Conservation (phyloP, 768 basidiomycete genomes). For the Suillus cothurnatus region DNA sequence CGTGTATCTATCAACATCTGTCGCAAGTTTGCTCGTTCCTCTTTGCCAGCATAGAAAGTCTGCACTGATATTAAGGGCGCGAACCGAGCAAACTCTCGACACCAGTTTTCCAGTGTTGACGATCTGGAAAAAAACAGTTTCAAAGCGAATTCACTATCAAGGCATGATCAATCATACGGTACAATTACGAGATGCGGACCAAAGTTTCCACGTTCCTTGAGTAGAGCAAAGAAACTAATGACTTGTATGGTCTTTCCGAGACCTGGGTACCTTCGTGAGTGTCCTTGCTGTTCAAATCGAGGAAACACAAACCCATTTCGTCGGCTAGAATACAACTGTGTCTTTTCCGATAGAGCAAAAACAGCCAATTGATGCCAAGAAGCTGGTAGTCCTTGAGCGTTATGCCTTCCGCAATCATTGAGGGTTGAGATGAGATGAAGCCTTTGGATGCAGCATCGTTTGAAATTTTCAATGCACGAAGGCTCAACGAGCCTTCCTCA, state of each 20-base stretch:
- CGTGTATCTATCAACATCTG: constrained; percentile 69
- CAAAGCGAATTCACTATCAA: neutral
- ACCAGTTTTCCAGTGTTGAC: constrained; percentile 98
- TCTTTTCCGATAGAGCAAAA: constrained; percentile 76
- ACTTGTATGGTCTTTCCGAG: constrained; percentile 99
- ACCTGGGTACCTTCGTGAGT: constrained; percentile 48
- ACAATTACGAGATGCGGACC: constrained; percentile 96
- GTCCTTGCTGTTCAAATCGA: constrained; percentile 8
- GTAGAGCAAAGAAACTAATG: constrained; percentile 91
- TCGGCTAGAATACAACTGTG: constrained; percentile 97
- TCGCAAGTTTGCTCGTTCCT: constrained; percentile 75
- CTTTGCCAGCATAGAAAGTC: constrained; percentile 93
- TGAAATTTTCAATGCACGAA: constrained; percentile 48
- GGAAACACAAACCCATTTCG: constrained; percentile 84
- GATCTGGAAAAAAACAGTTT: constrained; percentile 51
- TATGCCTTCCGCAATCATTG: constrained; percentile 62
- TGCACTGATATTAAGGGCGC: constrained; percentile 83
- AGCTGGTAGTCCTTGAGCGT: constrained; percentile 95
- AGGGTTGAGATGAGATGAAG: constrained; percentile 78
- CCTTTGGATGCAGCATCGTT: constrained; percentile 50
- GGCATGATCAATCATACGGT: constrained; percentile 61
- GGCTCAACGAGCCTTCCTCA: constrained; percentile 65
- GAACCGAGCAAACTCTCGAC: constrained; percentile 92
- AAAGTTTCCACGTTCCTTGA: constrained; percentile 74
- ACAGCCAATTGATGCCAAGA: constrained; percentile 97